Conservation (phyloP, 2,329 filamentous ascomycete genomes). For the Trichoderma koningii region DNA sequence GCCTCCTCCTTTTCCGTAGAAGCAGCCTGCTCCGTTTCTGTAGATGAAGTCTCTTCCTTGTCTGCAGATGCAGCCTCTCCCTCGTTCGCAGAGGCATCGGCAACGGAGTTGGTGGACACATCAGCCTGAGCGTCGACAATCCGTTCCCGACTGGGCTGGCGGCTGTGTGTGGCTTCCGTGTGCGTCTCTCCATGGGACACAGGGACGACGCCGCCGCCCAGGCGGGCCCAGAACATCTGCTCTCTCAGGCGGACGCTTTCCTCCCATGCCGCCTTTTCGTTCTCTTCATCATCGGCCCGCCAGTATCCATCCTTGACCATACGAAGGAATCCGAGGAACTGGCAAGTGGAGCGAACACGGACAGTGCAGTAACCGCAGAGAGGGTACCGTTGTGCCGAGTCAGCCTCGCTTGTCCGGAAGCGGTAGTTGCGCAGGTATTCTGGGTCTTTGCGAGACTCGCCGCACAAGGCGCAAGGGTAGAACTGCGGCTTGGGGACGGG, state of each 20-base stretch:
- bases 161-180: conserved; percentile 39
- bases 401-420: conserved; percentile 84
- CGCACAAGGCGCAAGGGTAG: conserved; percentile 82
- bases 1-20: not conserved
- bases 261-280: conserved; percentile 89
- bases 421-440: conserved; percentile 77
- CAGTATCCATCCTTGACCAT: conserved; percentile 93
- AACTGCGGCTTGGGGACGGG: conserved; percentile 55
- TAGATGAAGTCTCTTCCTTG: not conserved
- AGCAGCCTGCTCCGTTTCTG: not conserved
- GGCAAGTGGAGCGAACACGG: conserved; percentile 83
- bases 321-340: conserved; percentile 87
- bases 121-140: not conserved
- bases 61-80: not conserved
- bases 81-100: not conserved
- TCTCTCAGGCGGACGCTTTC: conserved; percentile 88
- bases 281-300: conserved; percentile 78
- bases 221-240: conserved; percentile 94
- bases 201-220: conserved; percentile 89
- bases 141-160: conserved; percentile 41
- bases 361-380: conserved; percentile 86
- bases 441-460: conserved; percentile 73
- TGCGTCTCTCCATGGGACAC: conserved; percentile 42
- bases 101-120: not conserved
- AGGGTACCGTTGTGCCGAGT: conserved; percentile 84